Evolutionary conservation across 148 eudicot species (phyloP).

Genomic region (Cornus controversa): DNA sequence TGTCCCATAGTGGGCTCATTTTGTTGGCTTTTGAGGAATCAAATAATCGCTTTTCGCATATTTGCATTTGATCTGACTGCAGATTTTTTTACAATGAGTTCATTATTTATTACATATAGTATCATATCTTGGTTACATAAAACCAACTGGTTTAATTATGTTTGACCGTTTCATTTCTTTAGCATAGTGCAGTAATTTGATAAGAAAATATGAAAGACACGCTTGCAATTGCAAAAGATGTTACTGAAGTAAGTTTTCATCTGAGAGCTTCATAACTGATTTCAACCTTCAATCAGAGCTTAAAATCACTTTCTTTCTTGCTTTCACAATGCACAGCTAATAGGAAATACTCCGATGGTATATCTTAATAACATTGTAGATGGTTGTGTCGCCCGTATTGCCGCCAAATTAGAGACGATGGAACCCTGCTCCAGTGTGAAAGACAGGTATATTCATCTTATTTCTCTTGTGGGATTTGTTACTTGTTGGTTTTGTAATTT

Average conservation of each 20-base stretch:
- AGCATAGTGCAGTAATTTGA: background rate
- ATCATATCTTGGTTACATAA: background rate
- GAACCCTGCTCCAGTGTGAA: conserved; percentile 86
- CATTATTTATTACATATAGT: background rate
- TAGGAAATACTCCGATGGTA: conserved; percentile 78
- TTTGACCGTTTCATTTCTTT: background rate
- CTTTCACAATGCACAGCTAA: conserved; percentile 36
- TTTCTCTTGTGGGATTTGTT: background rate
- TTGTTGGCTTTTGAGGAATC: background rate
- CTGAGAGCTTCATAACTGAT: background rate
- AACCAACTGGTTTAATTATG: background rate
- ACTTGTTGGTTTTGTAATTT: background rate
- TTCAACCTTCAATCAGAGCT: background rate
- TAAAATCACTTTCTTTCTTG: background rate
- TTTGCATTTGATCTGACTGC: background rate
- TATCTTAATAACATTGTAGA: conserved; percentile 65
- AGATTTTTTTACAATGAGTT: background rate
- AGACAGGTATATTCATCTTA: conserved; percentile 49
- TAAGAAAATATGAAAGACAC: conserved; percentile 35
- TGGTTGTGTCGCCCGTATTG: conserved; percentile 68
- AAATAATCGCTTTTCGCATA: too few relatives aligned
- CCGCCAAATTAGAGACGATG: conserved; percentile 77
- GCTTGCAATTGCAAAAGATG: conserved; percentile 56
- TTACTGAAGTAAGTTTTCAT: conserved; percentile 48
- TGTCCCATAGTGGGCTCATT: background rate